Evolutionary conservation across 805 yeast genomes (phyloP), one percentile per base, ranked within the genome.

Genomic region (Candida palmyrensis): DNA sequence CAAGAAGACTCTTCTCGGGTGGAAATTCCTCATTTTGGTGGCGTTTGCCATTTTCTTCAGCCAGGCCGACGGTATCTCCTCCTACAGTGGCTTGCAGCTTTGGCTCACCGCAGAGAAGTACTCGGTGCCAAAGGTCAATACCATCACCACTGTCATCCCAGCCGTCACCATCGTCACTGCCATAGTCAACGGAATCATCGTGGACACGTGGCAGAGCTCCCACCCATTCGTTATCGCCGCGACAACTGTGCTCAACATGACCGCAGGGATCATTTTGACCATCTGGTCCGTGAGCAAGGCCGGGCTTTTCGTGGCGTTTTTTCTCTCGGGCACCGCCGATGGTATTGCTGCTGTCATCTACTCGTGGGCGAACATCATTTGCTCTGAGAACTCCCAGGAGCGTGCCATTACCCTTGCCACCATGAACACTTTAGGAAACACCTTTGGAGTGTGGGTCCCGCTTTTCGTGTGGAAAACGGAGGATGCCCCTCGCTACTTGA

Each of bases 61-160:
- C 8, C 60, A 55, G 33, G 58, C 59, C 10, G 59, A 55, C 35
- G 59, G 58, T 3, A 43, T 52, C n/a, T 43, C 51, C 15, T 51
- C 58, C 14, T 42, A 55, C 31, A 41, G 40, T 32, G 58, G 57
- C 4, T 35, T 53, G 27, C 47, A 40, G 17, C 25, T 47, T 14
- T 48, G 53, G 53, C 33, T 48, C 17, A 29, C 39, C 26, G 43
- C 36, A 7, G 32, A 41, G 10, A 29, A 31, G 26, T 48, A 43
- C 36, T 44, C 48, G 1, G 37, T 36, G 11, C 32, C 38, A 17
- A 39, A 38, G 18, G 33, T 42, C 18, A 39, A 43, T 37, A 46
- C 48, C 6, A 43, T 46, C 33, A 45, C 53, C 13, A 44, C 51
- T 2, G 45, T 46, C 17, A 39, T 40, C 12, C 51, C 53, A 6